These are phyloP conservation scores for Puccinia coronata DNA, from an alignment of 1,284 basidiomycete species.

Conservation along the genomic window DNA sequence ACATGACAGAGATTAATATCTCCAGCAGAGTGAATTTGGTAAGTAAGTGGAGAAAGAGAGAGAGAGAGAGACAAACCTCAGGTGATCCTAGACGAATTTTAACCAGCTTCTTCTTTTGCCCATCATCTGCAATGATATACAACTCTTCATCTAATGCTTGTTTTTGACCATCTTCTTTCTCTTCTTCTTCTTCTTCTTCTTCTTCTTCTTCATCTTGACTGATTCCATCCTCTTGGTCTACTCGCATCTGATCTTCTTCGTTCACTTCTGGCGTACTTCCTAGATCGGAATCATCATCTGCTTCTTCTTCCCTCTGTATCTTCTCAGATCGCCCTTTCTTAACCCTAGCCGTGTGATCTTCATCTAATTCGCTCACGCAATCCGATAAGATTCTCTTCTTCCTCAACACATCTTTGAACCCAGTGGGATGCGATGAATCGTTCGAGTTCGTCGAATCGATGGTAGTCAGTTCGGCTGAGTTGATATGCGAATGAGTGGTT, in stretches of 20 bases:
- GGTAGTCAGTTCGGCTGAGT: not conserved
- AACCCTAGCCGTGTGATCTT: constrained; percentile 17
- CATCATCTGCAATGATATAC: constrained; percentile 42
- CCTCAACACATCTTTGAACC: not conserved
- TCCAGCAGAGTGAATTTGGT: not conserved
- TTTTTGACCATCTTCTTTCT: not conserved
- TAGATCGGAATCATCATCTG: not conserved
- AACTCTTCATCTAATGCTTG: constrained; percentile 11
- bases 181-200: not conserved
- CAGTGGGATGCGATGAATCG: not conserved
- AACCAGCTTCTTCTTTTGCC: constrained; percentile 40
- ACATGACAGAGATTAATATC: not conserved
- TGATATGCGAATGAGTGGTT: not conserved
- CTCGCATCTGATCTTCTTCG: constrained; percentile 26
- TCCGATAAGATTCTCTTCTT: constrained; percentile 44
- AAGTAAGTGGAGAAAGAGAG: not conserved
- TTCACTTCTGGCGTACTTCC: constrained; percentile 6
- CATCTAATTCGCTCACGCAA: constrained; percentile 31
- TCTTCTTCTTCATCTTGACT: not conserved
- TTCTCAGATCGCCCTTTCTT: constrained; percentile 36
- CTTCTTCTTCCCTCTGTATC: no score
- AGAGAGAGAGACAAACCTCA: constrained; percentile 11
- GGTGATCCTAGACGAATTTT: constrained; percentile 31
- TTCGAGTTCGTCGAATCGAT: not conserved
- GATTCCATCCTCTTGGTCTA: constrained; percentile 20